phyloP scores from a whole-genome alignment of 1,284 basidiomycete genomes.

The Puccinia hordei region DNA sequence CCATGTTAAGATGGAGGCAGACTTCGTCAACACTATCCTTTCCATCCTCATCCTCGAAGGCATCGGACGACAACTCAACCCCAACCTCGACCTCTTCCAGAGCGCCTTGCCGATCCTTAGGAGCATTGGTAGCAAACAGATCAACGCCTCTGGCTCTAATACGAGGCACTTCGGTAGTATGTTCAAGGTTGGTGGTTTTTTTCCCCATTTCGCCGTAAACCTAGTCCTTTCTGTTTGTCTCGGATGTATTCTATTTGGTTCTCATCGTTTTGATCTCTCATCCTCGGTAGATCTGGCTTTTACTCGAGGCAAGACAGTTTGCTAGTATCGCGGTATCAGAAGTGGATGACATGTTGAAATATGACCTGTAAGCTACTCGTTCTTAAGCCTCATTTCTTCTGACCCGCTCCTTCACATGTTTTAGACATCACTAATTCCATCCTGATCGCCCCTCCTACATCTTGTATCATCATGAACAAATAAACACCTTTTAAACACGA shows the following conservation, averaged over 20 bases:
- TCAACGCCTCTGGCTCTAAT: conserved; percentile 67
- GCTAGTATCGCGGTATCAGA: conserved; percentile 33
- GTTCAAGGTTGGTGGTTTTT: conserved; percentile 69
- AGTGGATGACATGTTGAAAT: conserved; percentile 39
- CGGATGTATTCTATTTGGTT: background rate
- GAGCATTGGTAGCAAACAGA: conserved; percentile 84
- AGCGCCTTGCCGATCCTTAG: conserved; percentile 85
- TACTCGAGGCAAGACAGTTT: conserved; percentile 40
- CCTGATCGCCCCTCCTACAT: too few species aligned
- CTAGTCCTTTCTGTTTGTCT: background rate
- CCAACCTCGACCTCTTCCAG: conserved; percentile 87
- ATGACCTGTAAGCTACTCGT: conserved; percentile 41
- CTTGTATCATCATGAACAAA: background rate
- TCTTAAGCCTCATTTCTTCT: background rate
- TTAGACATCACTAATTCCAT: too few species aligned
- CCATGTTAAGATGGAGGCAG: conserved; percentile 97
- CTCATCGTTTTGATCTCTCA: background rate
- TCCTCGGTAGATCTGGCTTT: conserved; percentile 27
- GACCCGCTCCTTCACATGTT: background rate
- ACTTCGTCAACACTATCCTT: conserved; percentile 69
- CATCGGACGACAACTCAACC: conserved; percentile 91
- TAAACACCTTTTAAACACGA: too few species aligned
- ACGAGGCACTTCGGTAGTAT: conserved; percentile 75
- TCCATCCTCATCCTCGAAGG: conserved; percentile 85
- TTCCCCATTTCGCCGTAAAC: conserved; percentile 1